A percentile compares a stretch with the other conserved stretches of the same genome.
Evolutionary conservation across 495 filamentous ascomycete genomes (phyloP).

Genomic region (Aspergillus biplanus): DNA sequence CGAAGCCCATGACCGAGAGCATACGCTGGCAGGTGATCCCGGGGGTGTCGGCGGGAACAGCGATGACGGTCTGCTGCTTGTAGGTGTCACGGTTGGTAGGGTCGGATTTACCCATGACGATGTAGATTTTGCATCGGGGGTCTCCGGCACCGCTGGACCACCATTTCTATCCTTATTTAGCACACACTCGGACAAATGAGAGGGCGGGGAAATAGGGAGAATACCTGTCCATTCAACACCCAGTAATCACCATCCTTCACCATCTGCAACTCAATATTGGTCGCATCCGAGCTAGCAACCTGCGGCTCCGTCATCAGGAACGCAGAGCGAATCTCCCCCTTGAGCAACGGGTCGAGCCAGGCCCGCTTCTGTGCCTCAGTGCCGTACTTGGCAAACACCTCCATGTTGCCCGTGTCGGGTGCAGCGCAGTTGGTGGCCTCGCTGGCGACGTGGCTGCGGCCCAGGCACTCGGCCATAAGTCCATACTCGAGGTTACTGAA

Average conservation of each 20-base stretch:
- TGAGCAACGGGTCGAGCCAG: slow-evolving; percentile 83
- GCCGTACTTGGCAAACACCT: slow-evolving; percentile 91
- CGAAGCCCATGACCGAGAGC: slow-evolving; percentile 88
- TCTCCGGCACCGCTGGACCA: slow-evolving; percentile 93
- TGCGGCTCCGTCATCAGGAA: slow-evolving; percentile 95
- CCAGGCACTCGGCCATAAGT: slow-evolving; percentile 88
- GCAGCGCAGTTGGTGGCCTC: slow-evolving; percentile 87
- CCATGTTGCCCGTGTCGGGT: slow-evolving; percentile 95
- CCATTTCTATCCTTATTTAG: slow-evolving; percentile 70
- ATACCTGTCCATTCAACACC: slow-evolving; percentile 79
- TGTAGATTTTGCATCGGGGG: slow-evolving; percentile 84
- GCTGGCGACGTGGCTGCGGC: slow-evolving; percentile 69
- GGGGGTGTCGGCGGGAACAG: slow-evolving; percentile 76
- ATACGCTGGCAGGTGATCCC: slow-evolving; percentile 85
- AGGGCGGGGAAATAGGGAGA: neutral
- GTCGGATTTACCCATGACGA: slow-evolving; percentile 89
- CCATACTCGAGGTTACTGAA: slow-evolving; percentile 92
- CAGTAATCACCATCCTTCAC: slow-evolving; percentile 79
- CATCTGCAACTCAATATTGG: slow-evolving; percentile 84
- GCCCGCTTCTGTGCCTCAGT: slow-evolving; percentile 85
- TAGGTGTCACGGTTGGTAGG: slow-evolving; percentile 72
- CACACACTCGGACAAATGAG: neutral
- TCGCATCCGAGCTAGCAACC: slow-evolving; percentile 86
- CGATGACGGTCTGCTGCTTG: slow-evolving; percentile 85
- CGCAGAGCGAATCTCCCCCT: slow-evolving; percentile 83